phyloP scores from a whole-genome alignment of 805 yeast genomes.

The Yamadazyma philogaea region DNA sequence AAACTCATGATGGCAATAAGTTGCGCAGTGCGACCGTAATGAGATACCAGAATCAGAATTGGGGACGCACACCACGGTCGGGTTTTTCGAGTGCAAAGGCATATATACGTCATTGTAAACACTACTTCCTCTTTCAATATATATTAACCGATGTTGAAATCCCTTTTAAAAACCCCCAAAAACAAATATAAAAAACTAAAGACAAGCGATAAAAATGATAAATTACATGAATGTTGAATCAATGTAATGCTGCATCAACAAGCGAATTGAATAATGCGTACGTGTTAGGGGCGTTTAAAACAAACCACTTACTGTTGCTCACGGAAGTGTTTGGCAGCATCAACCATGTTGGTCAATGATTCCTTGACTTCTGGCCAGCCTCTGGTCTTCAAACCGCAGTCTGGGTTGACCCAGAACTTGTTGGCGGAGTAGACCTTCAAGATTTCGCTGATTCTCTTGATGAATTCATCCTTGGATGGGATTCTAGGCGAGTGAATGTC shows the following conservation, averaged over 20 bases:
- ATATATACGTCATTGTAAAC: too few relatives aligned
- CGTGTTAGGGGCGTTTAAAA: slow-evolving; percentile 15
- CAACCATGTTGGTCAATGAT: slow-evolving; percentile 97
- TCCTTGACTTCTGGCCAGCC: slow-evolving; percentile 97
- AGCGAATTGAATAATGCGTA: slow-evolving; percentile 42
- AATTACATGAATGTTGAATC: slow-evolving; percentile 51
- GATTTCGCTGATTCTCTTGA: slow-evolving; percentile 89
- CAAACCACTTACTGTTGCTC: slow-evolving; percentile 32
- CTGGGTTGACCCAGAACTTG: slow-evolving; percentile 99
- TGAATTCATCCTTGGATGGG: slow-evolving; percentile 96
- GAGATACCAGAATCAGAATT: not conserved
- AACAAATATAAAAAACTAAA: slow-evolving; percentile 15
- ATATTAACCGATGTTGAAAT: slow-evolving; percentile 47
- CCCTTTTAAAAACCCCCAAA: slow-evolving; percentile 42
- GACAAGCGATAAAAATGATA: slow-evolving; percentile 7
- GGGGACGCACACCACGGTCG: too few relatives aligned
- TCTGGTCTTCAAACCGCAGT: slow-evolving; percentile 99
- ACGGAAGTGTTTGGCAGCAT: slow-evolving; percentile 92
- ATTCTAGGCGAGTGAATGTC: slow-evolving; percentile 99
- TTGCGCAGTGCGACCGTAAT: not conserved
- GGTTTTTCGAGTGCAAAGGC: too few relatives aligned
- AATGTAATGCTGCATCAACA: slow-evolving; percentile 39
- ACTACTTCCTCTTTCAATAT: not conserved
- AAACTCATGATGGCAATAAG: not conserved
- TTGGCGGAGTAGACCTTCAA: slow-evolving; percentile 96